These are phyloP conservation scores for Micromonas pusilla DNA, from an alignment of 139 green algal species.

Conservation along the genomic window DNA sequence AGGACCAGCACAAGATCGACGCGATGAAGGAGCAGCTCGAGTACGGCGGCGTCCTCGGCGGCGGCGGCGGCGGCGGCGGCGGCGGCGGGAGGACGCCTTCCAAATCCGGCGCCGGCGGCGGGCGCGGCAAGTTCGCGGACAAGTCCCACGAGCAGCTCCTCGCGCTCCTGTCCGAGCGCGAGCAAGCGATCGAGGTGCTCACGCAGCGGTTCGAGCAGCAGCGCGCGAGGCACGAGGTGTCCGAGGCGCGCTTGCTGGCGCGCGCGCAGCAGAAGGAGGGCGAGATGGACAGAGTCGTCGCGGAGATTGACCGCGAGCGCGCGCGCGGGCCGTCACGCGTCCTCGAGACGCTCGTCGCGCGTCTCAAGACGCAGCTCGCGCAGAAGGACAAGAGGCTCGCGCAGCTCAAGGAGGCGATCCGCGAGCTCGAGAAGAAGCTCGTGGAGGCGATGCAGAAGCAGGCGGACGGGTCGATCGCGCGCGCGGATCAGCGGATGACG, in stretches of 20 bases:
- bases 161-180: conserved; percentile 35
- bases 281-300: background rate
- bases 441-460: conserved; percentile 48
- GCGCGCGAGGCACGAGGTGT: conserved; percentile 38
- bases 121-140: background rate
- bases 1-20: conserved; percentile 43
- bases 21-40: conserved; percentile 14
- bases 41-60: background rate
- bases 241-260: background rate
- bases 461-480: background rate
- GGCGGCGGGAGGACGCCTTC: background rate
- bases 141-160: conserved; percentile 41
- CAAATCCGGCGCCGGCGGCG: background rate
- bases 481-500: background rate
- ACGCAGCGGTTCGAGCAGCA: conserved; percentile 35
- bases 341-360: conserved; percentile 22
- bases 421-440: conserved; percentile 55
- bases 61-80: background rate
- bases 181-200: conserved; percentile 42
- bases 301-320: conserved; percentile 25
- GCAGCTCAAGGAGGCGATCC: conserved; percentile 52
- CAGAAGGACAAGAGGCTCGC: conserved; percentile 46
- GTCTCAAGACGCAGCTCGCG: conserved; percentile 39
- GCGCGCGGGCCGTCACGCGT: background rate
- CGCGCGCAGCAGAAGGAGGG: background rate